Evolutionary conservation across 805 yeast genomes (phyloP), one percentile per base, ranked within the genome.

Genomic region (Schwanniomyces vanrijiae): DNA sequence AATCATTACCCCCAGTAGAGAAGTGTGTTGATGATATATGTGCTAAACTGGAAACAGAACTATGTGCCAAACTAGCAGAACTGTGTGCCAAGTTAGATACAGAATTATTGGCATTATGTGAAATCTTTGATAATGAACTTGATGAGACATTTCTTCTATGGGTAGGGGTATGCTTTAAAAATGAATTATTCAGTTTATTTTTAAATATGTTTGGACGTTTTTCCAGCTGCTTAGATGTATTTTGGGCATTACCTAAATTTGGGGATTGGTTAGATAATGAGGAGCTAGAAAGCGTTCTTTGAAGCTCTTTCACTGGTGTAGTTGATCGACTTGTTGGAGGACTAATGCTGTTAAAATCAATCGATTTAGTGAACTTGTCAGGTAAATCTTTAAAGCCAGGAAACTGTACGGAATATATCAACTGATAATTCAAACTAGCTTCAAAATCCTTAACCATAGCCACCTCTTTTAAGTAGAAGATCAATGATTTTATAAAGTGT

Each of bases 381-480:
- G 71, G 70, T 41, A 69, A 71, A 70, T 55, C 80, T 60, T 50
- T 80, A 64, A 60, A 80, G 9, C 74, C 74, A 6, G 75, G 75
- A 46, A 69, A 68, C 53, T 69, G 70, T 28, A 71, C 62, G 26
- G 73, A 63, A 43, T 58, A 65, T 33, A 73, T 59, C 39, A 73
- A 53, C 54, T 73, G 78, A 44, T 58, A 60, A 43, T 65, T 65
- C 45, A 73, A 55, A 53, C 71, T 62, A 11, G 65, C 53, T 33
- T 59, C 64, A 56, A 80, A 73, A 52, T 73, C 81, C 58, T 78
- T 78, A 46, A 79, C 77, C 44, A 78, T 61, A 31, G 76, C 62
- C 47, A 77, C 64, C 54, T 80, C 77, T 48, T 64, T 68, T 39
- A 69, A 59, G 50, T 73, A 73, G 43, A 63, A 58, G 7, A 69